phyloP scores from a whole-genome alignment of 1,139 yeast genomes.

The Scheffersomyces segobiensis region DNA sequence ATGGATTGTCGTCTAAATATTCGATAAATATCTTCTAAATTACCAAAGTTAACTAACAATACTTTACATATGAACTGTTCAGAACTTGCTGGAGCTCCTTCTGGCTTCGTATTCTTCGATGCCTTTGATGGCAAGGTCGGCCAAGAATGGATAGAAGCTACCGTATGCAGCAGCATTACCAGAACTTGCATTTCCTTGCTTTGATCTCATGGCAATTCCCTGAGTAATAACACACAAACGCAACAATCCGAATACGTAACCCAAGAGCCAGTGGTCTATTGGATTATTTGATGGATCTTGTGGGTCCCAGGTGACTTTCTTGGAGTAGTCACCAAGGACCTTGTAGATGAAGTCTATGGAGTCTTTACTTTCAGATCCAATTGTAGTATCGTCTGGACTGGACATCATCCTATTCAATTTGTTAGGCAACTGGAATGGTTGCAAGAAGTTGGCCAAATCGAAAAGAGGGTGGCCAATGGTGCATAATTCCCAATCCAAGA shows the following conservation, averaged over 20 bases:
- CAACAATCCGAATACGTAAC: constrained; percentile 59
- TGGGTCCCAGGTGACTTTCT: constrained; percentile 32
- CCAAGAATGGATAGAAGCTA: constrained; percentile 43
- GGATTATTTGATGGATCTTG: constrained; percentile 41
- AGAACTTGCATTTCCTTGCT: constrained; percentile 60
- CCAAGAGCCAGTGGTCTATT: constrained; percentile 51
- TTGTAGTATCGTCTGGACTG: constrained; percentile 22
- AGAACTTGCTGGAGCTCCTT: not conserved
- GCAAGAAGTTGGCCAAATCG: constrained; percentile 61
- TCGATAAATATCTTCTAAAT: not conserved
- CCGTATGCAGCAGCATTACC: constrained; percentile 53
- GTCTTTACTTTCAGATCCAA: constrained; percentile 38
- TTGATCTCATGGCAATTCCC: constrained; percentile 65
- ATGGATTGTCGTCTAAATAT: not conserved
- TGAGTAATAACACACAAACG: constrained; percentile 64
- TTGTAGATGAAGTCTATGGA: constrained; percentile 20
- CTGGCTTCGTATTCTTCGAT: constrained; percentile 7
- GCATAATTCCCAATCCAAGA: constrained; percentile 70
- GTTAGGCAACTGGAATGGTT: constrained; percentile 54
- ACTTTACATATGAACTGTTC: not conserved
- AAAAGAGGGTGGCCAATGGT: constrained; percentile 69
- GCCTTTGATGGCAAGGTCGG: constrained; percentile 32
- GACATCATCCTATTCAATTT: constrained; percentile 29
- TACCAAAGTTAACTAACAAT: not conserved
- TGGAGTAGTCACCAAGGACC: not conserved